These are phyloP conservation scores for Ilyonectria sp. DNA, from an alignment of 2,329 filamentous ascomycete genomes.

Conservation along the genomic window DNA sequence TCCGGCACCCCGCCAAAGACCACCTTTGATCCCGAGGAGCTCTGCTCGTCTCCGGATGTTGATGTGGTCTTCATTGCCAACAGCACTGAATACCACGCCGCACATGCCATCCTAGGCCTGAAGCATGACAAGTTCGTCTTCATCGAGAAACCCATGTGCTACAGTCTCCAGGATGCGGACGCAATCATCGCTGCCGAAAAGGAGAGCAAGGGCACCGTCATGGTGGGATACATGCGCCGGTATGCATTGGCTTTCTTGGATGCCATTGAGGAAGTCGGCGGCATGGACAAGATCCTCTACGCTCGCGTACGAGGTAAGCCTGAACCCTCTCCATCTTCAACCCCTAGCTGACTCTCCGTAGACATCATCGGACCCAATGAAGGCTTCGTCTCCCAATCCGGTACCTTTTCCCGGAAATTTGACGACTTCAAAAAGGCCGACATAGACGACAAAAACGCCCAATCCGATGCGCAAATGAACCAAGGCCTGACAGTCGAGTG, in stretches of 20 bases:
- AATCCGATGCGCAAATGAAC: too few species aligned
- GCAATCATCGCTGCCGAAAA: constrained; percentile 65
- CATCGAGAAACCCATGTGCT: constrained; percentile 71
- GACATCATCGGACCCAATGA: constrained; percentile 66
- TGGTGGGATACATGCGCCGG: constrained; percentile 74
- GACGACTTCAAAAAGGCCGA: constrained; percentile 30
- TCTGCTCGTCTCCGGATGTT: constrained; percentile 60
- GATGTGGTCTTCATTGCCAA: constrained; percentile 69
- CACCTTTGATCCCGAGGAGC: constrained; percentile 56
- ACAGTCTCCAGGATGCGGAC: constrained; percentile 62
- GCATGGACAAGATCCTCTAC: constrained; percentile 68
- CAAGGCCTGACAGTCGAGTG: too few species aligned
- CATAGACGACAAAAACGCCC: not conserved
- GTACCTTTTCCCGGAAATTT: constrained; percentile 61
- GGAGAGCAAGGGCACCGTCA: constrained; percentile 59
- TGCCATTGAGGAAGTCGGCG: constrained; percentile 67
- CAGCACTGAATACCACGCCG: constrained; percentile 68
- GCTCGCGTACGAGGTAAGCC: constrained; percentile 57
- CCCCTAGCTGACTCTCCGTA: not conserved
- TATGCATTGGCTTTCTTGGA: constrained; percentile 70
- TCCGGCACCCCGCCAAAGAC: constrained; percentile 41
- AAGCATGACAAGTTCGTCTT: constrained; percentile 70
- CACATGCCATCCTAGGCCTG: constrained; percentile 66
- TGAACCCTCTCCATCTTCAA: not conserved
- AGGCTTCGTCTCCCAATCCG: constrained; percentile 63